Conservation (phyloP, 139 green algal species). For the Chlorella sp. region DNA sequence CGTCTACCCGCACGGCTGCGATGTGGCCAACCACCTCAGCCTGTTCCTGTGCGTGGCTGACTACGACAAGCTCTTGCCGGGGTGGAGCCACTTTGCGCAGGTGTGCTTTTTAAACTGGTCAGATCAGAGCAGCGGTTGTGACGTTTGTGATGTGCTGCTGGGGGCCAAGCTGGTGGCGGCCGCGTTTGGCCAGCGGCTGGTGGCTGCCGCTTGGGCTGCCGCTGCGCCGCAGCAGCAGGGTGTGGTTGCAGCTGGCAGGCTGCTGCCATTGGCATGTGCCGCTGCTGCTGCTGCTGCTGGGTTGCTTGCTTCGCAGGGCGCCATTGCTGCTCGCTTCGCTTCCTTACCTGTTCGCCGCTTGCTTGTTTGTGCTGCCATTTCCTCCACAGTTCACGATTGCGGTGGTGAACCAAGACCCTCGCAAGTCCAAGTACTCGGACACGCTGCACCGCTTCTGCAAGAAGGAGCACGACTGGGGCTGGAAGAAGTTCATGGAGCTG, state of each 20-base stretch:
- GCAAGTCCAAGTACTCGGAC: conserved; percentile 97
- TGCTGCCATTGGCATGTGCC: background rate
- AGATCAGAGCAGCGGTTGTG: too few relatives aligned
- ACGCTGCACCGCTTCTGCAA: conserved; percentile 99
- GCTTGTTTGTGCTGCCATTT: too few relatives aligned
- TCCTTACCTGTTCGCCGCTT: background rate
- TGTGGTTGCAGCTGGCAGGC: background rate
- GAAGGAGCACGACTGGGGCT: conserved; percentile 99
- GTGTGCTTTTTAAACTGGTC: background rate
- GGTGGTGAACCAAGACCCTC: conserved; percentile 98
- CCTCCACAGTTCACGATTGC: conserved; percentile 92
- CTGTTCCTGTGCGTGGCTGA: conserved; percentile 99
- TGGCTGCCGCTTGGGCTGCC: background rate
- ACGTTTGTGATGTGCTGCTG: too few relatives aligned
- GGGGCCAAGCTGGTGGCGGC: background rate
- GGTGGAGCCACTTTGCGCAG: conserved; percentile 98
- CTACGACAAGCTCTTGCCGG: conserved; percentile 98
- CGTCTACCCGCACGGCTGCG: conserved; percentile 97
- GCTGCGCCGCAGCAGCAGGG: background rate
- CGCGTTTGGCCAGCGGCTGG: background rate
- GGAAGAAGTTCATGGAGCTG: conserved; percentile 99
- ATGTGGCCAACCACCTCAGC: conserved; percentile 97
- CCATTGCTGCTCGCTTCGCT: background rate
- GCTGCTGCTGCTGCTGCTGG: background rate
- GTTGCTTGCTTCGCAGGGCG: too few relatives aligned